Conservation (phyloP, 768 basidiomycete genomes). For the Termitomyces sp. region DNA sequence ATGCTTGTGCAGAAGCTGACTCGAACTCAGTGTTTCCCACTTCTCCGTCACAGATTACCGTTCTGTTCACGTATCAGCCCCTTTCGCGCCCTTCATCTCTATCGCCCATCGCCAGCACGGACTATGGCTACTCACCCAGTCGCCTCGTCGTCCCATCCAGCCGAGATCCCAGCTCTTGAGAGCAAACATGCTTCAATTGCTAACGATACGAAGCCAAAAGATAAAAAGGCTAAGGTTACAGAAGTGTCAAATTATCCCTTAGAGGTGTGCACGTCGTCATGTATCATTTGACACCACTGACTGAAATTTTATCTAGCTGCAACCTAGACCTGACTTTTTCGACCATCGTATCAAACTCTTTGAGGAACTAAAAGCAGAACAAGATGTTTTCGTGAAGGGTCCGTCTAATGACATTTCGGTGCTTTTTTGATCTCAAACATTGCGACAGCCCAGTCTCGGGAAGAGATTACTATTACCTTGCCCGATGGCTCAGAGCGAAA, state of each 20-base stretch:
- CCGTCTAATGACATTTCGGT: constrained; percentile 1
- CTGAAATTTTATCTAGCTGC: constrained; percentile 45
- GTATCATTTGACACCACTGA: background rate
- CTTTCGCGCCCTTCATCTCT: constrained; percentile 8
- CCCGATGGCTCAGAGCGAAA: constrained; percentile 83
- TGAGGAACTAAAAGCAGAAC: constrained; percentile 78
- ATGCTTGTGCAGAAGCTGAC: constrained; percentile 29
- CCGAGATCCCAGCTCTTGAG: constrained; percentile 41
- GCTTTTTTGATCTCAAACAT: background rate
- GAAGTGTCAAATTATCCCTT: constrained; percentile 50
- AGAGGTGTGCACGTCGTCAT: constrained; percentile 44
- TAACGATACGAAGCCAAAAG: constrained; percentile 19
- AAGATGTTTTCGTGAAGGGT: constrained; percentile 82
- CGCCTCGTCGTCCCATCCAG: constrained; percentile 52
- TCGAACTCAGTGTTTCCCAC: constrained; percentile 28
- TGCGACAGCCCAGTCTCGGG: constrained; percentile 66
- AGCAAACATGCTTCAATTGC: constrained; percentile 31
- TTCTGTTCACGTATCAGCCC: constrained; percentile 26
- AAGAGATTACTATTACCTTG: constrained; percentile 80
- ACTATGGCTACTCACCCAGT: constrained; percentile 44
- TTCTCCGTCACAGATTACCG: constrained; percentile 28
- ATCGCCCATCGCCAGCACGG: constrained; percentile 18
- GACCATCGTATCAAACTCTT: constrained; percentile 89
- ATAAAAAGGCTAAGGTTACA: constrained; percentile 40
- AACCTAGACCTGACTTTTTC: constrained; percentile 84